Evolutionary conservation across 1,284 basidiomycete species (phyloP).

Genomic region (Ustilago trichophora): DNA sequence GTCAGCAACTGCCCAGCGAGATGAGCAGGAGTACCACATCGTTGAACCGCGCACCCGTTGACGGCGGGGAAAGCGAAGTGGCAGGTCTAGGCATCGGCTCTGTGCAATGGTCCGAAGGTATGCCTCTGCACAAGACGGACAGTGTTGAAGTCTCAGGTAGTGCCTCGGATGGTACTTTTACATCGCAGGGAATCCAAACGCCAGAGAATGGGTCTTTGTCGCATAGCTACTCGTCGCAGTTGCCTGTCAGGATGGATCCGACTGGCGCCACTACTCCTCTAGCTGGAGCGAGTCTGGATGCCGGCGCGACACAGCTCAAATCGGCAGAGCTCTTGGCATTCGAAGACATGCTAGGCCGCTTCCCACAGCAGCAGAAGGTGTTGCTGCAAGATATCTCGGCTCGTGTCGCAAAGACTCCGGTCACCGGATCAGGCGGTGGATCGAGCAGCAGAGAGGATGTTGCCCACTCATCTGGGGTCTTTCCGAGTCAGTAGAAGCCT

Average conservation of each 20-base stretch:
- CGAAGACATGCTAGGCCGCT: slow-evolving; percentile 39
- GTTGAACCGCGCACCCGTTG: background rate
- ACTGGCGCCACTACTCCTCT: slow-evolving; percentile 13
- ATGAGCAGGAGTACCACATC: slow-evolving; percentile 9
- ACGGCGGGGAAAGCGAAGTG: slow-evolving; percentile 5
- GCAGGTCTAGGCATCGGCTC: slow-evolving; percentile 29
- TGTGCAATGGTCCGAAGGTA: slow-evolving; percentile 18
- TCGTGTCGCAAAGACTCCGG: slow-evolving; percentile 18
- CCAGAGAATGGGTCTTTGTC: slow-evolving; percentile 22
- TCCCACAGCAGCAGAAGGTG: slow-evolving; percentile 35
- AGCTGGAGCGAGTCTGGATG: slow-evolving; percentile 9
- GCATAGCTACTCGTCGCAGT: slow-evolving; percentile 15
- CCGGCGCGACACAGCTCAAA: slow-evolving; percentile 10
- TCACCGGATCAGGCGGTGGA: background rate
- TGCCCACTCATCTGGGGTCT: no score
- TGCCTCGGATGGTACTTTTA: slow-evolving; percentile 33
- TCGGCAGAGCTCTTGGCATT: slow-evolving; percentile 30
- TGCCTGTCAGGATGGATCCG: slow-evolving; percentile 2
- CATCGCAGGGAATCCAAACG: slow-evolving; percentile 18
- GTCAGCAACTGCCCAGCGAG: slow-evolving; percentile 7
- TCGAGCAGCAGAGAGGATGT: no score
- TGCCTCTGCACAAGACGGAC: slow-evolving; percentile 16
- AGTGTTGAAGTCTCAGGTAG: slow-evolving; percentile 15
- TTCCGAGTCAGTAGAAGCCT: no score
- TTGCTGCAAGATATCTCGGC: slow-evolving; percentile 38